Base-by-base conservation (phyloP, 2,329 filamentous ascomycete species). In the Diplodia intermedia region DNA sequence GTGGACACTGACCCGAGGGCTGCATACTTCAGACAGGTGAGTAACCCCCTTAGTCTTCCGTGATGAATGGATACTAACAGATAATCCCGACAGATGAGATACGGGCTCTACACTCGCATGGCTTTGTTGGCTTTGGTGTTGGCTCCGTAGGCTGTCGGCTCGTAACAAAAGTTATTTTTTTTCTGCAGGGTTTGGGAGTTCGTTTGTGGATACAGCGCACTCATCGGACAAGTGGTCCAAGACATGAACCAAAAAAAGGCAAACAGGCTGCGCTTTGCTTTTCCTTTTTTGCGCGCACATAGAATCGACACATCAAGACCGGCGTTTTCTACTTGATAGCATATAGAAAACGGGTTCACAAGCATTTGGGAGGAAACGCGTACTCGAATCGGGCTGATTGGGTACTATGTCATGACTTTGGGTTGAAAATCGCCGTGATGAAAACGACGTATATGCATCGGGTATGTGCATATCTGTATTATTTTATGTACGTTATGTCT, bases 21-120 rank as follows among this genome's bases (percentile, higher is more conserved):
- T 69, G 94, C 95, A 67, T 99, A 99, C 84, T 99, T 99, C 83
- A 89, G 95, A 91, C 95, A 99, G 91, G 94, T 97, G 83, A 89
- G 91, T 86, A 40, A 65, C n/a, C 15, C 53, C 33, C 40, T 20
- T 18, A 2, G 23, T 54, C 53, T 31, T 4, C 62, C 18, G 38
- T 43, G 9, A 15, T 38, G n/a, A 61, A 55, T 53, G 43, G 36
- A 67, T 72, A 72, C 84, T 88, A 79, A 89, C 78, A 54, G 36
- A 6, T 6, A 8, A 70, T 23, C 18, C 29, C 60, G 47, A 69
- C 76, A 97, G 94, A 97, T 97, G 94, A 89, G 91, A 82, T 97
- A 98, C 82, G 95, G 95, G 74, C 88, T 99, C 75, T 98, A 97
- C 86, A 96, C 92, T 81, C 91, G 95, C 79, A 99, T 99, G 95